Percentiles rank a stretch among this genome's conserved stretches.
Conservation (phyloP, 257 asterid species). For the Ballota nigra region DNA sequence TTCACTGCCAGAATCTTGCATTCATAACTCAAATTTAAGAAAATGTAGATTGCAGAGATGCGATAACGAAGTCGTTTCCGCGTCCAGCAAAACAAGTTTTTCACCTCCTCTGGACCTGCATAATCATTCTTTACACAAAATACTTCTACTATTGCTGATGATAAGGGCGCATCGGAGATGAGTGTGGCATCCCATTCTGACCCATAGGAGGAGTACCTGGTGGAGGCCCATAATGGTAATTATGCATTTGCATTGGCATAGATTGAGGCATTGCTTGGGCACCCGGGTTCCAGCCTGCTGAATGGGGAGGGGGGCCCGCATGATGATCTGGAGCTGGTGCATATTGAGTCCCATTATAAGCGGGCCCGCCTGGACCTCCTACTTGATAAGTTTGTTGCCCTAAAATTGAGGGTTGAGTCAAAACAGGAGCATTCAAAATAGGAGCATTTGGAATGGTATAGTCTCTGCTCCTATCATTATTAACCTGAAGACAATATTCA, state of each 20-base stretch:
- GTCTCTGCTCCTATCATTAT: constrained; percentile 90
- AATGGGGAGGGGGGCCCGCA: constrained; percentile 48
- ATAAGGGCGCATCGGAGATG: constrained; percentile 63
- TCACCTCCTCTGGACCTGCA: not conserved
- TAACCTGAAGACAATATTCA: constrained; percentile 53
- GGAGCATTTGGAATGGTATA: constrained; percentile 72
- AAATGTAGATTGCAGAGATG: not conserved
- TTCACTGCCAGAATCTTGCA: constrained; percentile 22
- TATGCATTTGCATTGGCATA: constrained; percentile 73
- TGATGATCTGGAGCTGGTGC: constrained; percentile 48
- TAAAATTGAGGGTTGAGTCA: constrained; percentile 65
- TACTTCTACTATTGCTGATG: constrained; percentile 42
- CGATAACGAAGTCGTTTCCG: not conserved
- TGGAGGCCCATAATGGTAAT: constrained; percentile 64
- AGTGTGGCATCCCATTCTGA: constrained; percentile 54
- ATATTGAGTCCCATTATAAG: constrained; percentile 55
- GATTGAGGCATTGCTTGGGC: constrained; percentile 40
- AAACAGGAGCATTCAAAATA: constrained; percentile 45
- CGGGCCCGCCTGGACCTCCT: constrained; percentile 56
- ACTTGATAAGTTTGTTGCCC: constrained; percentile 69
- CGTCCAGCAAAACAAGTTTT: not conserved
- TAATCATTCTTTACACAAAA: constrained; percentile 11
- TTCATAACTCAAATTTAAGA: not conserved
- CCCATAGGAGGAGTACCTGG: constrained; percentile 43
- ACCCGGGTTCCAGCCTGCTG: constrained; percentile 70